Evolutionary conservation across 75 land plant species (phyloP).

Genomic region (Sequoiadendron giganteum): DNA sequence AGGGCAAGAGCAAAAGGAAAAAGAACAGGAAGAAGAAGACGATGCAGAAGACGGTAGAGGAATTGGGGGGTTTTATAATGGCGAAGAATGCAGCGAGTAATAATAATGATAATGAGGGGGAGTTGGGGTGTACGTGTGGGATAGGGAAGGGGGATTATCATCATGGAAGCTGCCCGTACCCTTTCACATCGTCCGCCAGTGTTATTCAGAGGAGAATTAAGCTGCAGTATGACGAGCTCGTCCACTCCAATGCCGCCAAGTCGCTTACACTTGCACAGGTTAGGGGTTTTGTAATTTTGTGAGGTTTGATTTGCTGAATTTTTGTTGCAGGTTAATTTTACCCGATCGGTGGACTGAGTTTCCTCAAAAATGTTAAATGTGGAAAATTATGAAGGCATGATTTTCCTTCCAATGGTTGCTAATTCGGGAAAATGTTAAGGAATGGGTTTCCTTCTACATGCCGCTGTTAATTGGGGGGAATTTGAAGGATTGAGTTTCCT

Average conservation of each 20-base stretch:
- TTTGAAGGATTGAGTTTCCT: too few relatives aligned
- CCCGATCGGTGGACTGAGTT: too few relatives aligned
- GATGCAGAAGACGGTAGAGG: constrained; percentile 9
- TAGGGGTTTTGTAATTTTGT: not conserved
- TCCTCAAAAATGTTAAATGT: too few relatives aligned
- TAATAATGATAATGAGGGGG: constrained; percentile 16
- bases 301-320: not conserved
- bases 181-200: constrained; percentile 64
- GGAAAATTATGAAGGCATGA: too few relatives aligned
- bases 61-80: not conserved
- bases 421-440: too few relatives aligned
- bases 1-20: constrained; percentile 8
- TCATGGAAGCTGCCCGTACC: constrained; percentile 48
- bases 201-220: constrained; percentile 72
- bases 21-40: constrained; percentile 2
- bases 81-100: not conserved
- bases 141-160: constrained; percentile 26
- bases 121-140: constrained; percentile 41
- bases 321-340: not conserved
- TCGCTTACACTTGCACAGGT: constrained; percentile 76
- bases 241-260: constrained; percentile 54
- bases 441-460: too few relatives aligned
- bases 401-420: too few relatives aligned
- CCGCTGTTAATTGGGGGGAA: too few relatives aligned
- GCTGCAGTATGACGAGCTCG: constrained; percentile 72